Evolutionary conservation across 2,329 filamentous ascomycete genomes (phyloP).

Genomic region (Sporothrix sp.): DNA sequence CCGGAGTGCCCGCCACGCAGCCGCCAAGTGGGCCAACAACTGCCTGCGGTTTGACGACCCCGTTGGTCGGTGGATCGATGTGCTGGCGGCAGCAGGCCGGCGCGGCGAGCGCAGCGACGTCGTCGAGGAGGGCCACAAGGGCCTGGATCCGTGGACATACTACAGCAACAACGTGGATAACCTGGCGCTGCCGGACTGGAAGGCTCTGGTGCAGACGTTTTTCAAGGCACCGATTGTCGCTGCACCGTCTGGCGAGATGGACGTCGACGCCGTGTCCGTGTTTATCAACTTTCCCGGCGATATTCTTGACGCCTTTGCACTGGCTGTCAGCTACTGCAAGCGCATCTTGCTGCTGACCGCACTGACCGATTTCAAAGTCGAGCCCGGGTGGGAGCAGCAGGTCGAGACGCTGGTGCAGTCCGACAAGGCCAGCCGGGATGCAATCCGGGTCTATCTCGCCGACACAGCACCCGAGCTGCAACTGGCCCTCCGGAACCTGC

Average conservation of each 20-base stretch:
- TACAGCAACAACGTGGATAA: conserved; percentile 29
- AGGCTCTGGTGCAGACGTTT: conserved; percentile 38
- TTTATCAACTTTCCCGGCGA: conserved; percentile 40
- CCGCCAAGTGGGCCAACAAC: conserved; percentile 81
- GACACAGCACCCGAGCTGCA: not conserved
- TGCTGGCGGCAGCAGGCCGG: conserved; percentile 64
- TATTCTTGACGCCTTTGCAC: conserved; percentile 48
- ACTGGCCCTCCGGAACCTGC: conserved; percentile 32
- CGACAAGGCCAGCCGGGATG: conserved; percentile 53
- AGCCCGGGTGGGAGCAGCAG: conserved; percentile 76
- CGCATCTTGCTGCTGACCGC: conserved; percentile 43
- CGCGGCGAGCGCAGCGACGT: conserved; percentile 68
- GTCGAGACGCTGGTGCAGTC: conserved; percentile 64
- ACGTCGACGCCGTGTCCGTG: conserved; percentile 28
- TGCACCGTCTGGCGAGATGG: conserved; percentile 23
- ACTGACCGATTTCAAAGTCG: conserved; percentile 43
- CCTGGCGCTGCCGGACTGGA: conserved; percentile 41
- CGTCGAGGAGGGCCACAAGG: conserved; percentile 79
- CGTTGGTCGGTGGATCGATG: conserved; percentile 75
- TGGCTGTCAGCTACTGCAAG: conserved; percentile 60
- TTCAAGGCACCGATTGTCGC: conserved; percentile 29
- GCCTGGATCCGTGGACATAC: conserved; percentile 59
- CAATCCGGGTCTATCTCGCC: conserved; percentile 46
- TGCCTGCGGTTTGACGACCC: conserved; percentile 74
- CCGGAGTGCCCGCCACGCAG: conserved; percentile 71